Evolutionary conservation across 768 basidiomycete genomes (phyloP).

Genomic region (Naematelia aurantialba): DNA sequence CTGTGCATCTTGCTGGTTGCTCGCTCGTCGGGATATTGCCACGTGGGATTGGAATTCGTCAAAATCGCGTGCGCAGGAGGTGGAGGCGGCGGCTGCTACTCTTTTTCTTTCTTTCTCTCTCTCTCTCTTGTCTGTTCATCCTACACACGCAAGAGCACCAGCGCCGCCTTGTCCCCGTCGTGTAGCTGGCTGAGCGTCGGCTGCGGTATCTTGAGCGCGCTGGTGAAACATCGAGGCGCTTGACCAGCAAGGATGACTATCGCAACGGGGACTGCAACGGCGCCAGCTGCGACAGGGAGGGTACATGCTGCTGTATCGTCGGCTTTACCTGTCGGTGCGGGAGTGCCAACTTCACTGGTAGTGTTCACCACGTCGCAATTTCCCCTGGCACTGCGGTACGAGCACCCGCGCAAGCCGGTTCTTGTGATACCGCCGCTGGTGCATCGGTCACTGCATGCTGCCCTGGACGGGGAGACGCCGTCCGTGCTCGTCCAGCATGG

Average conservation of each 20-base stretch:
- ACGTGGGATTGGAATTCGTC: too few relatives aligned
- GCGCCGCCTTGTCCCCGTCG: too few relatives aligned
- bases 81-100: neutral
- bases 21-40: too few relatives aligned
- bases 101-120: too few relatives aligned
- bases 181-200: too few relatives aligned
- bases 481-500: constrained; percentile 1
- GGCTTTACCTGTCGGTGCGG: neutral
- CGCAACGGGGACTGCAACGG: neutral
- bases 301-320: too few relatives aligned
- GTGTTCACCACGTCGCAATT: constrained; percentile 45
- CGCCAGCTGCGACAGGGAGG: too few relatives aligned
- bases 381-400: constrained; percentile 38
- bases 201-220: neutral
- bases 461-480: constrained; percentile 34
- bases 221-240: neutral
- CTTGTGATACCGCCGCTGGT: constrained; percentile 41
- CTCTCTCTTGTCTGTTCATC: too few relatives aligned
- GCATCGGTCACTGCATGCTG: constrained; percentile 43
- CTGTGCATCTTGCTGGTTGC: too few relatives aligned
- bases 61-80: neutral
- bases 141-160: too few relatives aligned
- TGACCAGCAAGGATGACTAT: neutral
- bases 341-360: constrained; percentile 18
- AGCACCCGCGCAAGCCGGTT: constrained; percentile 33